Conservation (phyloP, 176 grass and related monocot species). For the Rhynchospora tenuis region DNA sequence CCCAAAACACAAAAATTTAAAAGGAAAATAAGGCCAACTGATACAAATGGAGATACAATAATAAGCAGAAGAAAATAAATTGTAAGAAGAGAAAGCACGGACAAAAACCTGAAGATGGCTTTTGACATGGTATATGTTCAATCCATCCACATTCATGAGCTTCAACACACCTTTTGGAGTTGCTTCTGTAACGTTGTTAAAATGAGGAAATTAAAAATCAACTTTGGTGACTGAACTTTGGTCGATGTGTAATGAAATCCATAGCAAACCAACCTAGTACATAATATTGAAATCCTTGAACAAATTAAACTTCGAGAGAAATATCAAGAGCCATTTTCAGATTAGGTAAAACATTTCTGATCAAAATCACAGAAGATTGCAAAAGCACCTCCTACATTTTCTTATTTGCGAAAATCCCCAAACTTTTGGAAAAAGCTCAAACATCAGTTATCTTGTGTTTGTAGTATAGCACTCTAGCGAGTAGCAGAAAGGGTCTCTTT, state of each 20-base stretch:
- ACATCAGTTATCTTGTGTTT: not conserved
- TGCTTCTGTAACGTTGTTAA: constrained; percentile 45
- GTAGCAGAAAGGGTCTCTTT: not conserved
- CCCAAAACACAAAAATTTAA: constrained; percentile 22
- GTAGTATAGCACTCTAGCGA: not conserved
- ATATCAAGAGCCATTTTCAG: not conserved
- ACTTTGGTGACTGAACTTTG: not conserved
- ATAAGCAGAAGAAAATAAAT: not conserved
- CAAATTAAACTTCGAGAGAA: not conserved
- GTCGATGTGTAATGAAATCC: not conserved
- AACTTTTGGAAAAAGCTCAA: not conserved
- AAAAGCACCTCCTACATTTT: not conserved
- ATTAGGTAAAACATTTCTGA: not conserved
- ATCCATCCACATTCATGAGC: constrained; percentile 70
- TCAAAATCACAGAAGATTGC: not conserved
- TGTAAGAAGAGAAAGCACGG: not conserved
- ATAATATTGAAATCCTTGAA: not conserved
- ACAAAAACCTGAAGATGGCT: constrained; percentile 70
- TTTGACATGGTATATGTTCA: constrained; percentile 92
- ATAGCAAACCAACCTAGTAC: not conserved
- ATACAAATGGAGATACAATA: not conserved
- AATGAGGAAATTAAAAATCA: not conserved
- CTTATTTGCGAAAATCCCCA: not conserved
- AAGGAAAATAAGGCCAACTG: not conserved
- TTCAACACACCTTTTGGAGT: constrained; percentile 85